phyloP scores from a whole-genome alignment of 352 stramenopile genomes.

The Pythium pyrilobum region DNA sequence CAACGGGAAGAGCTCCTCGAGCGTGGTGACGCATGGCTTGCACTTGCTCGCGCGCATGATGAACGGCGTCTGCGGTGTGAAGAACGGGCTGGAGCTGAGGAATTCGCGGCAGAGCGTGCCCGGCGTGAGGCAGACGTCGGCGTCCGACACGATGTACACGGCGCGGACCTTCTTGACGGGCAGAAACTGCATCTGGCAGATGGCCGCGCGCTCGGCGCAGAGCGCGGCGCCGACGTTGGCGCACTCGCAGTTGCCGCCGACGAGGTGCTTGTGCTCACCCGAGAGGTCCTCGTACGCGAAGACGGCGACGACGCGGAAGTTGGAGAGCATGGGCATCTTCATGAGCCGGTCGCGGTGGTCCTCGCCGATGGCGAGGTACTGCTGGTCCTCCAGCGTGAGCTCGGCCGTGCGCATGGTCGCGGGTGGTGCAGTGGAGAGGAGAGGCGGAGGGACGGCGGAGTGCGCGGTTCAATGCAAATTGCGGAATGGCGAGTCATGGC shows the following conservation, averaged over 20 bases:
- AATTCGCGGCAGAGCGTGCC: conserved; percentile 88
- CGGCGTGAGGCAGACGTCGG: conserved; percentile 66
- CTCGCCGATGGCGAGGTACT: conserved; percentile 41
- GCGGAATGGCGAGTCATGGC: background rate
- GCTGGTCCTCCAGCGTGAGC: conserved; percentile 39
- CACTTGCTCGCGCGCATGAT: conserved; percentile 55
- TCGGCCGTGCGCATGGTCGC: conserved; percentile 33
- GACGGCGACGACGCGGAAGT: conserved; percentile 44
- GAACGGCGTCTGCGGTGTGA: conserved; percentile 49
- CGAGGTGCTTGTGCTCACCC: conserved; percentile 40
- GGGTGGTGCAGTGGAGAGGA: background rate
- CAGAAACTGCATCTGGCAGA: conserved; percentile 73
- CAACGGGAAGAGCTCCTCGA: conserved; percentile 79
- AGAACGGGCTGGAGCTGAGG: conserved; percentile 61
- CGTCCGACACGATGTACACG: conserved; percentile 86
- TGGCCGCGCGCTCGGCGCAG: conserved; percentile 81
- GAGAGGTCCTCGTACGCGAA: conserved; percentile 55
- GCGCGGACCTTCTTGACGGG: conserved; percentile 39
- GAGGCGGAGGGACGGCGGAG: background rate
- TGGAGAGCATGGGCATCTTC: conserved; percentile 27
- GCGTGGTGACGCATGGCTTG: conserved; percentile 44
- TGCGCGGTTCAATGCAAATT: conserved; percentile 9
- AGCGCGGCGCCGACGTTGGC: conserved; percentile 79
- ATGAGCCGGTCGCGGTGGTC: conserved; percentile 35
- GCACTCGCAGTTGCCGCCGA: conserved; percentile 85